Evolutionary conservation across 1,284 basidiomycete genomes (phyloP).

Genomic region (Cronartium ribicola): DNA sequence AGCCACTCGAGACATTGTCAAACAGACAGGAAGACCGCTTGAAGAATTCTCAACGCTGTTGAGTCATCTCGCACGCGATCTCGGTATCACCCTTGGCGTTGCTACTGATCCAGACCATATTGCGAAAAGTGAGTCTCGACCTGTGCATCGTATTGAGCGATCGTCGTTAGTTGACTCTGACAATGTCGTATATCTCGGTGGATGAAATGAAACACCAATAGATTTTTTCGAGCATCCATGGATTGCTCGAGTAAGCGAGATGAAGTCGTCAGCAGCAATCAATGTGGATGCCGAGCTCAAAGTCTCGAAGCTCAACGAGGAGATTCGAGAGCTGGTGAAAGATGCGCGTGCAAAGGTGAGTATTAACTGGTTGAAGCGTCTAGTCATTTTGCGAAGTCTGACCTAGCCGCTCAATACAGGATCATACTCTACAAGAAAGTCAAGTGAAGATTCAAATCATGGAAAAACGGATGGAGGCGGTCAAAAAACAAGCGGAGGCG

Average conservation of each 20-base stretch:
- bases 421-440: conserved; percentile 82
- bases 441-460: conserved; percentile 89
- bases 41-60: conserved; percentile 69
- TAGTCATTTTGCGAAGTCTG: background rate
- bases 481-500: conserved; percentile 76
- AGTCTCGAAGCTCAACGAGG: conserved; percentile 75
- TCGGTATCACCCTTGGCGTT: conserved; percentile 64
- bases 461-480: conserved; percentile 82
- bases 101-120: conserved; percentile 72
- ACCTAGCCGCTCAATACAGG: conserved; percentile 56
- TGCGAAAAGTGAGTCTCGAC: conserved; percentile 62
- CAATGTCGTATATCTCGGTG: background rate
- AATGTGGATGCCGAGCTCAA: conserved; percentile 89
- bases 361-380: conserved; percentile 11
- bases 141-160: too few relatives aligned
- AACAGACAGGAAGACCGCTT: conserved; percentile 60
- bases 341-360: conserved; percentile 64
- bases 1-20: conserved; percentile 66
- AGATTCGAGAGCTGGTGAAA: conserved; percentile 77
- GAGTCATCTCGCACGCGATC: conserved; percentile 65
- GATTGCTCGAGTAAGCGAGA: conserved; percentile 76
- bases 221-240: conserved; percentile 78
- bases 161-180: background rate
- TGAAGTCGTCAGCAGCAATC: conserved; percentile 74
- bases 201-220: conserved; percentile 49